Evolutionary conservation across 2,329 filamentous ascomycete species (phyloP), one percentile per base, ranked within the genome.

Genomic region (Tolypocladium endophyticum): DNA sequence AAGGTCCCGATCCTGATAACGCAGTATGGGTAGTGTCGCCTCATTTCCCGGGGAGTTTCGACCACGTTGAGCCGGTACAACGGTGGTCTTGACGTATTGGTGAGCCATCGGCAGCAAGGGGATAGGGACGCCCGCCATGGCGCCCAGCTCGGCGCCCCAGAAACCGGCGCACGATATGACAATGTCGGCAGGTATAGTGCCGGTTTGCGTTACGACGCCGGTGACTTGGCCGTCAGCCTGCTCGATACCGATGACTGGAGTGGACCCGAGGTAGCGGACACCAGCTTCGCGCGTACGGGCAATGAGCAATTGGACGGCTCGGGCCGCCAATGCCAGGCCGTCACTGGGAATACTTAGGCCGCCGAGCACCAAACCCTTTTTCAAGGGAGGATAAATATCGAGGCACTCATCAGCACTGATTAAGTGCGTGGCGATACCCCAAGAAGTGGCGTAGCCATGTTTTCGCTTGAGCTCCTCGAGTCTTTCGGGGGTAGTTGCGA

Each of bases 111-210:
- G 84, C 0, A 85, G 75, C 5, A 87, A 70, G 8, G 84, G 84
- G 28, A 87, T 77, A 1, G 78, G 72, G 16, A 86, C 65, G 5
- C 78, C 83, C 50, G 81, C 77, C 83, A 87, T 84, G 7, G 79
- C 80, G 28, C 84, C 84, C 8, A 87, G 74, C 66, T 87, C 84
- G 9, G 86, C 84, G 14, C 84, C 84, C 84, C 84, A 87, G 69
- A 87, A 85, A 0, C 84, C 84, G 8, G 83, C 84, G 62, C 84
- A 87, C 1, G 83, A 86, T 43, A 87, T 70, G 57, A 87, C 75
- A 30, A 86, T 81, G 59, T 87, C 84, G 0, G 84, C 84, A 0
- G 79, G 72, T 25, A 86, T 74, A 0, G 67, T 77, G 28, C 78
- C 78, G 4, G 70, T 70, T 1, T 74, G 71, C 0, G 82, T 85